phyloP scores from a whole-genome alignment of 495 filamentous ascomycete genomes.

The Hypoxylon fuscum region DNA sequence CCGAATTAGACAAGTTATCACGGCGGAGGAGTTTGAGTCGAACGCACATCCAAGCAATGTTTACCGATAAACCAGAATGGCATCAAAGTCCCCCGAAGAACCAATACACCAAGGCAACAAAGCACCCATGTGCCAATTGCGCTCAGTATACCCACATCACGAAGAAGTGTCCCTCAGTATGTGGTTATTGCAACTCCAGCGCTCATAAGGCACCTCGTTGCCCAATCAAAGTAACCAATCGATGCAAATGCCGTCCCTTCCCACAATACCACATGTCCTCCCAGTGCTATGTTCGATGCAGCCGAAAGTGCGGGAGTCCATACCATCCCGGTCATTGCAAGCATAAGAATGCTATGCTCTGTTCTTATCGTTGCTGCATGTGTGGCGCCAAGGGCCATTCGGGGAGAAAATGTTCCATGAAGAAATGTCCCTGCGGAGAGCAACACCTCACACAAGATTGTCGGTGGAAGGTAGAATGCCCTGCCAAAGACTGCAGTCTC shows the following conservation, averaged over 20 bases:
- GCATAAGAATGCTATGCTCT: conserved; percentile 50
- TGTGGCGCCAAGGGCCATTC: conserved; percentile 49
- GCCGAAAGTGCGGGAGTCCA: conserved; percentile 41
- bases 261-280: conserved; percentile 46
- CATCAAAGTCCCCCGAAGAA: background rate
- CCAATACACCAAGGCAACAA: background rate
- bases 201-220: conserved; percentile 41
- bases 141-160: conserved; percentile 30
- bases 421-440: conserved; percentile 46
- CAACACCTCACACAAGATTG: conserved; percentile 52
- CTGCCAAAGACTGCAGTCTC: conserved; percentile 38
- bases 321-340: conserved; percentile 31
- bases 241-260: conserved; percentile 52
- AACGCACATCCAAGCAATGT: conserved; percentile 49
- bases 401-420: conserved; percentile 45
- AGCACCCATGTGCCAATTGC: conserved; percentile 47
- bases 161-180: conserved; percentile 30
- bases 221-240: conserved; percentile 40
- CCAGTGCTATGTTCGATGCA: conserved; percentile 46
- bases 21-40: conserved; percentile 52
- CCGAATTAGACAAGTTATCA: conserved; percentile 44
- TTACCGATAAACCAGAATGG: conserved; percentile 32
- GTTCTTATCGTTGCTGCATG: conserved; percentile 51
- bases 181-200: conserved; percentile 47
- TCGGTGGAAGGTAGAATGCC: conserved; percentile 50